phyloP scores from a whole-genome alignment of 495 filamentous ascomycete species.

The Ascodesmis nigricans region DNA sequence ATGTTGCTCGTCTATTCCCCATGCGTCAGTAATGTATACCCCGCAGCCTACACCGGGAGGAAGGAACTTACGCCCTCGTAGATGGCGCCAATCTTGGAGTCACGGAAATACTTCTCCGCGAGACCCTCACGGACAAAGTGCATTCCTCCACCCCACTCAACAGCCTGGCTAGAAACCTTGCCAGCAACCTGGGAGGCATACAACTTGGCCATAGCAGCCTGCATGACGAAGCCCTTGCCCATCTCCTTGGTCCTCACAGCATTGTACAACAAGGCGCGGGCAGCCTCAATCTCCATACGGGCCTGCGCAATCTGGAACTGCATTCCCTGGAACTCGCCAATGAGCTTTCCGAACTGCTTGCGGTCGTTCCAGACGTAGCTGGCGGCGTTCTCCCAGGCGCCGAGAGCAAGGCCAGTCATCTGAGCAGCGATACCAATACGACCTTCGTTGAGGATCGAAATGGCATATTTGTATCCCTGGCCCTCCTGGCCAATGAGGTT shows the following conservation, averaged over 20 bases:
- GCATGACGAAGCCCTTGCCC: conserved; percentile 66
- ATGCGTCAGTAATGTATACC: not conserved
- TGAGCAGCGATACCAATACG: conserved; percentile 95
- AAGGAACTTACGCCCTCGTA: conserved; percentile 66
- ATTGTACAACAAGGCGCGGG: conserved; percentile 84
- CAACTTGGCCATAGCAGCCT: conserved; percentile 97
- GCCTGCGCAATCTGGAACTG: conserved; percentile 96
- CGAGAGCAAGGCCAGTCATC: conserved; percentile 92
- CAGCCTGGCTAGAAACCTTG: conserved; percentile 58
- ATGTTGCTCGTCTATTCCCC: conserved; percentile 48
- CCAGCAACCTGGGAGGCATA: conserved; percentile 85
- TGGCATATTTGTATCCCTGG: conserved; percentile 93
- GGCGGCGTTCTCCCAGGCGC: conserved; percentile 89
- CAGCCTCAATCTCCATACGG: conserved; percentile 79
- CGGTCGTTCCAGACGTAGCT: conserved; percentile 93
- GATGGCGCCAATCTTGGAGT: conserved; percentile 96
- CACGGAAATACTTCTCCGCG: conserved; percentile 93
- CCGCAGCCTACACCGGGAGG: not conserved
- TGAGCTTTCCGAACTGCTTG: conserved; percentile 80
- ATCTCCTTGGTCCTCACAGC: conserved; percentile 88
- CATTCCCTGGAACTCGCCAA: conserved; percentile 97
- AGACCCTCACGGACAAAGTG: conserved; percentile 85
- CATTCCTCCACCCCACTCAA: conserved; percentile 99
- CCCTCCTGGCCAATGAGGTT: conserved; percentile 76
- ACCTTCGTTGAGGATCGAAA: conserved; percentile 87